Percentiles rank a stretch among this genome's conserved stretches.
phyloP scores from a whole-genome alignment of 176 grass and related monocot species.

The Oryza brachyantha region DNA sequence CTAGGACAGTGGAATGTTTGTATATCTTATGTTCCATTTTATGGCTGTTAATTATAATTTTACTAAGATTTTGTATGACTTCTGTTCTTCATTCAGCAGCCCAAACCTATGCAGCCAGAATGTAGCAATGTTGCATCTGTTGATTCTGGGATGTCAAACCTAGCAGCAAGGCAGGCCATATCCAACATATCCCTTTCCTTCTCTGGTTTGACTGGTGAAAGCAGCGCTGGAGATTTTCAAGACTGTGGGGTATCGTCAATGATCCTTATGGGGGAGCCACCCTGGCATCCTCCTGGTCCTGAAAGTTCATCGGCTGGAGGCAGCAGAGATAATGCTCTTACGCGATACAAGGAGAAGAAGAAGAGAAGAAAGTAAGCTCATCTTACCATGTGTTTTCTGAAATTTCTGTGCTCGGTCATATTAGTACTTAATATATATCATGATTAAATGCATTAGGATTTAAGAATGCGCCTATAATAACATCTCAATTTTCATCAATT shows the following conservation, averaged over 20 bases:
- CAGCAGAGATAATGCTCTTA: slow-evolving; percentile 75
- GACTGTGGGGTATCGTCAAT: slow-evolving; percentile 75
- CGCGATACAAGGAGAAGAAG: slow-evolving; percentile 97
- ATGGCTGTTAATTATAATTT: neutral
- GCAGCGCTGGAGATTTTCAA: slow-evolving; percentile 74
- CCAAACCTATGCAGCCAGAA: slow-evolving; percentile 47
- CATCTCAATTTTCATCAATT: slow-evolving; percentile 10
- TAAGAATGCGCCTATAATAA: neutral
- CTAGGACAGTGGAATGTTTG: neutral
- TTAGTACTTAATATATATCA: slow-evolving; percentile 11
- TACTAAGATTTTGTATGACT: slow-evolving; percentile 14
- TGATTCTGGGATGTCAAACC: slow-evolving; percentile 63
- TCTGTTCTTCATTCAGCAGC: slow-evolving; percentile 40
- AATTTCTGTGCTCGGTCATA: neutral
- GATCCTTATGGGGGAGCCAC: slow-evolving; percentile 69
- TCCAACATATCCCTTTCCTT: slow-evolving; percentile 73
- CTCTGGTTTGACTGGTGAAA: slow-evolving; percentile 89
- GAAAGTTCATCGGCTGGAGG: slow-evolving; percentile 53
- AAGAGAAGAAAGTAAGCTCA: slow-evolving; percentile 78
- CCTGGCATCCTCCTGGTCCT: slow-evolving; percentile 51
- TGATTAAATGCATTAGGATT: neutral
- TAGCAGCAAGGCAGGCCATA: slow-evolving; percentile 48
- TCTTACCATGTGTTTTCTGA: neutral
- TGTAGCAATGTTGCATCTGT: slow-evolving; percentile 48
- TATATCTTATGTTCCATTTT: neutral